Evolutionary conservation across 75 land plant species (phyloP).

Genomic region (Isoetes taiwanensis): DNA sequence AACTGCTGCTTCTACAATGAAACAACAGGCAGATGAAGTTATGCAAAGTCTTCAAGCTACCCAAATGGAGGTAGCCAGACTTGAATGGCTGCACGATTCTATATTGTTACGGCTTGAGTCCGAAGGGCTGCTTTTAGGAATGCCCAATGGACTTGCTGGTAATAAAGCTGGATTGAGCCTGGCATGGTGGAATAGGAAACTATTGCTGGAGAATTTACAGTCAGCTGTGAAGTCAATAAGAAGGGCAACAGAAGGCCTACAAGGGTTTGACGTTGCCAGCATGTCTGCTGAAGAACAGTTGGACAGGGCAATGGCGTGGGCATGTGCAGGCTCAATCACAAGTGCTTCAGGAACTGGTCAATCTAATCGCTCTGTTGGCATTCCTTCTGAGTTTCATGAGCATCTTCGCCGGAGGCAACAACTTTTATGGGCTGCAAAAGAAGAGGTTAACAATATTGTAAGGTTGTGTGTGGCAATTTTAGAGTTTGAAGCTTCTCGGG

Average conservation of each 20-base stretch:
- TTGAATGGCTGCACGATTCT: conserved; percentile 76
- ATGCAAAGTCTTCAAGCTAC: conserved; percentile 48
- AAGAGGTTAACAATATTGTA: conserved; percentile 51
- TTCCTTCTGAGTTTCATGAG: conserved; percentile 81
- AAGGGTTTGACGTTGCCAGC: conserved; percentile 52
- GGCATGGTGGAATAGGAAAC: conserved; percentile 42
- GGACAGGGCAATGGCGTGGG: conserved; percentile 96
- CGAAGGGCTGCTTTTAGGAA: conserved; percentile 17
- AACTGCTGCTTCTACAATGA: conserved; percentile 47
- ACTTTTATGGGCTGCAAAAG: conserved; percentile 50
- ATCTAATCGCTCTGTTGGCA: conserved; percentile 36
- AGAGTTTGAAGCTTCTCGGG: conserved; percentile 91
- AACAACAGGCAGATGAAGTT: conserved; percentile 39
- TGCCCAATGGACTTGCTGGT: conserved; percentile 23
- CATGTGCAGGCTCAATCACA: conserved; percentile 51
- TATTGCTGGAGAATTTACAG: conserved; percentile 48
- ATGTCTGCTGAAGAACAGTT: conserved; percentile 78
- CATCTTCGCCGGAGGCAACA: conserved; percentile 53
- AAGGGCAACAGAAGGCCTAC: conserved; percentile 47
- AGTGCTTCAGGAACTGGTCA: conserved; percentile 12
- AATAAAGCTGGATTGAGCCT: conserved; percentile 26
- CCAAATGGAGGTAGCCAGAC: conserved; percentile 52
- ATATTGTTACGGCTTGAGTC: conserved; percentile 12
- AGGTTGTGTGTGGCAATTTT: conserved; percentile 53
- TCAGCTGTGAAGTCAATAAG: conserved; percentile 46